Conservation (phyloP, 2,329 filamentous ascomycete species). For the Penicillium sclerotigenum region DNA sequence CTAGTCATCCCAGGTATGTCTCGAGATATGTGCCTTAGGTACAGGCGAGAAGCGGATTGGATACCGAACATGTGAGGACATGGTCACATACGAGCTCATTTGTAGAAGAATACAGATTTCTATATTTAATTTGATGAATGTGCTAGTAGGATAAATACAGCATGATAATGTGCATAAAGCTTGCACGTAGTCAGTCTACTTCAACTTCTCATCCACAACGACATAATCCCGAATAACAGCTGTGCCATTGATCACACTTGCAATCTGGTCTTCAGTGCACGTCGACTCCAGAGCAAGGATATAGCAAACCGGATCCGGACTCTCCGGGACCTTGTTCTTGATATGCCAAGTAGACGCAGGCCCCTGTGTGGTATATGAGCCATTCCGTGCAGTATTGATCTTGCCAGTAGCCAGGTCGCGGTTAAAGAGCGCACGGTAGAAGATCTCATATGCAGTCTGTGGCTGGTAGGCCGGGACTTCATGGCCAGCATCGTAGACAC, state of each 20-base stretch:
- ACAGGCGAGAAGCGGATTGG: too few species aligned
- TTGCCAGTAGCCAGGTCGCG: slow-evolving; percentile 56
- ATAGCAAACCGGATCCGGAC: slow-evolving; percentile 47
- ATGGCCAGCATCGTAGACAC: slow-evolving; percentile 50
- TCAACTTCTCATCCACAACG: slow-evolving; percentile 33
- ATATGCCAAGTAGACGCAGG: slow-evolving; percentile 43
- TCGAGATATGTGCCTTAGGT: neutral
- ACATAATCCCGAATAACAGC: slow-evolving; percentile 49
- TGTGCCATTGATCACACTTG: slow-evolving; percentile 44
- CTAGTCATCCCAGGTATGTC: neutral
- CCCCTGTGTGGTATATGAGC: slow-evolving; percentile 41
- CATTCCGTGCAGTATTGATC: slow-evolving; percentile 35
- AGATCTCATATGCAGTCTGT: slow-evolving; percentile 54
- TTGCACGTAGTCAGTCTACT: neutral
- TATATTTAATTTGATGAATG: neutral
- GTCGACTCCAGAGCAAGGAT: slow-evolving; percentile 37
- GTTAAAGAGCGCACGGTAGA: slow-evolving; percentile 51
- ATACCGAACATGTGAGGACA: neutral
- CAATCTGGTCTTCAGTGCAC: slow-evolving; percentile 47
- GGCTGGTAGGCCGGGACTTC: slow-evolving; percentile 55
- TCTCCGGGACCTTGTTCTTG: slow-evolving; percentile 45
- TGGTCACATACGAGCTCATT: neutral
- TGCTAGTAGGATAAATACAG: neutral
- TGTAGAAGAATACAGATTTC: neutral
- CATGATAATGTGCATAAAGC: neutral